These are phyloP conservation scores for Pelargonium australe DNA, from an alignment of 441 rosid species.

Conservation along the genomic window DNA sequence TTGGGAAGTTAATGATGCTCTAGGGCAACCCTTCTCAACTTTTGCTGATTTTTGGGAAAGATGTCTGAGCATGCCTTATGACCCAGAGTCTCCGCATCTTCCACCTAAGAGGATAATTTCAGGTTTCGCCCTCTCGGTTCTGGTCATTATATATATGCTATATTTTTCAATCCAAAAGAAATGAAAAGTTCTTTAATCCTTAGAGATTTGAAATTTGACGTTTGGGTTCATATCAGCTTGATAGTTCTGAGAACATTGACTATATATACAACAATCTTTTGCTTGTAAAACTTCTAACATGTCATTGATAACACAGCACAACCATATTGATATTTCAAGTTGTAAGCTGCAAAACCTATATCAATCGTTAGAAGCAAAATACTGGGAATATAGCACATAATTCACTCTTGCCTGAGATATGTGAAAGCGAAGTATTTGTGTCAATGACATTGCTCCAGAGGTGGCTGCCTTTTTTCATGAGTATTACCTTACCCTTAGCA, in stretches of 20 bases:
- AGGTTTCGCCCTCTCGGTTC: conserved; percentile 39
- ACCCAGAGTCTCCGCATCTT: conserved; percentile 94
- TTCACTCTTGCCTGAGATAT: too few species aligned
- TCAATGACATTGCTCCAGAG: too few species aligned
- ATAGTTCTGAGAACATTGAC: background rate
- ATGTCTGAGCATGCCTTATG: conserved; percentile 95
- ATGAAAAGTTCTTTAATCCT: background rate
- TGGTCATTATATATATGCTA: background rate
- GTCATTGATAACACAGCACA: too few species aligned
- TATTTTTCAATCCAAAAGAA: background rate
- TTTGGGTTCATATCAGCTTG: background rate
- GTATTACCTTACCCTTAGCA: too few species aligned
- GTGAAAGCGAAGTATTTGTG: too few species aligned
- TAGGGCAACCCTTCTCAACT: conserved; percentile 66
- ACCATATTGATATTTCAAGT: too few species aligned
- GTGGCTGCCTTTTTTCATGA: too few species aligned
- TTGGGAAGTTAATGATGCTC: conserved; percentile 83
- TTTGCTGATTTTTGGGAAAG: conserved; percentile 85
- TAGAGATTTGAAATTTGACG: background rate
- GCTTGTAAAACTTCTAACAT: background rate
- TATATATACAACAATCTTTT: background rate
- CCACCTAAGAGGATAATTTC: conserved; percentile 91
- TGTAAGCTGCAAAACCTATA: too few species aligned
- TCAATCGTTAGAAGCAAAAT: too few species aligned
- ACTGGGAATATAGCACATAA: too few species aligned